Evolutionary conservation across 2,329 filamentous ascomycete species (phyloP), one percentile per base, ranked within the genome.

Genomic region (Huntiella savannae): DNA sequence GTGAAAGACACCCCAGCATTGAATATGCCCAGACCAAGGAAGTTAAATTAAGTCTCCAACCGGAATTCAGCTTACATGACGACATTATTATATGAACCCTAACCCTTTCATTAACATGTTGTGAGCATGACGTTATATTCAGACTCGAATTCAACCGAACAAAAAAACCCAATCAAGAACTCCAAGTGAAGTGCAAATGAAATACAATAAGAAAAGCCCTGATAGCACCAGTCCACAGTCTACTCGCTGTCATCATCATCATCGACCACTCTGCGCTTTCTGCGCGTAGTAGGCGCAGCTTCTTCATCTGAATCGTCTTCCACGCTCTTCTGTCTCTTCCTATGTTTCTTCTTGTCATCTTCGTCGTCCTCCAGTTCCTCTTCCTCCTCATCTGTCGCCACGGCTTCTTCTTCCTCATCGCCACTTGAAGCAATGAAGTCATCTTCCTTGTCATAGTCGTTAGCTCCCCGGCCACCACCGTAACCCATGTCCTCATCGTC

Each of bases 401-500:
- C 75, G 3, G 67, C 73, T 32, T 71, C 74, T 49, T 67, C 63
- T 36, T 73, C 74, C 37, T 86, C 82, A 49, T 84, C 80, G 53
- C 85, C 82, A 54, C 79, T 85, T 3, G 68, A 69, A 3, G 79
- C 82, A 47, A 88, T 71, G 57, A 88, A 88, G 48, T 79, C 82
- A 55, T 88, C 82, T 33, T 80, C 80, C 57, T 79, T 70, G 51
- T 87, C 82, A 57, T 88, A 88, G 54, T 81, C 76, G 52, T 84
- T 79, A 53, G 87, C 79, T 50, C 79, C 71, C 45, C 73, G 71
- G 32, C 70, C 69, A 40, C 65, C 66, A 32, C 75, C 73, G 34
- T 71, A 69, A 12, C 75, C 73, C 33, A 77, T 66, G 49, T 82
- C 80, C 53, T 84, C 80, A 54, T 86, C 82, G 6, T 83, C 83